Percentiles rank a stretch among this genome's conserved stretches.
phyloP scores from a whole-genome alignment of 1,284 basidiomycete species.

The Fistulina hepatica region DNA sequence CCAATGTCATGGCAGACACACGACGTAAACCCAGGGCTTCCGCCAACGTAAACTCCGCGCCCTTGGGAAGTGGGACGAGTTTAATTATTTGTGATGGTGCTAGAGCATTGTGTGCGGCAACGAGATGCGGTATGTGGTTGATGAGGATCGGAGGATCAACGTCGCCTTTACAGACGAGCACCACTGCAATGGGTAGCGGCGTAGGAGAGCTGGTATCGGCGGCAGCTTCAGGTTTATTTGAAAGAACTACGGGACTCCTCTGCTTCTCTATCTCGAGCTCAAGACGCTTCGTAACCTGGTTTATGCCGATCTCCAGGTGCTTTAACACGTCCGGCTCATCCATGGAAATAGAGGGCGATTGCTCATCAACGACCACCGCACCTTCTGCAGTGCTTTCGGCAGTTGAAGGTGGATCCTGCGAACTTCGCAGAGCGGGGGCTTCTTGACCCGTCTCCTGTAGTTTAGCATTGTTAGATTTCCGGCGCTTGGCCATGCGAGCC shows the following conservation, averaged over 20 bases:
- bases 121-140: slow-evolving; percentile 61
- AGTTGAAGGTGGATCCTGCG: background rate
- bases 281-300: slow-evolving; percentile 66
- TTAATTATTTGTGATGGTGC: slow-evolving; percentile 34
- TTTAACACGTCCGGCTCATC: slow-evolving; percentile 25
- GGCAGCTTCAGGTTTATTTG: slow-evolving; percentile 8
- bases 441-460: background rate
- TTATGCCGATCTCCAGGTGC: slow-evolving; percentile 64
- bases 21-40: slow-evolving; percentile 56
- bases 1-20: slow-evolving; percentile 56
- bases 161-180: slow-evolving; percentile 65
- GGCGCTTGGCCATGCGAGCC: slow-evolving; percentile 17
- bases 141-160: slow-evolving; percentile 62
- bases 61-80: slow-evolving; percentile 62
- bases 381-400: background rate
- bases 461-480: slow-evolving; percentile 9
- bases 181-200: slow-evolving; percentile 31
- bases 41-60: slow-evolving; percentile 57
- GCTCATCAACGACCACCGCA: slow-evolving; percentile 2
- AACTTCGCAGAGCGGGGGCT: background rate
- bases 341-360: slow-evolving; percentile 3
- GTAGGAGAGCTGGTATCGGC: background rate
- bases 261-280: slow-evolving; percentile 41
- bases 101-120: slow-evolving; percentile 53
- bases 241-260: slow-evolving; percentile 6